Conservation (phyloP, 257 asterid species). For the Lycium barbarum region DNA sequence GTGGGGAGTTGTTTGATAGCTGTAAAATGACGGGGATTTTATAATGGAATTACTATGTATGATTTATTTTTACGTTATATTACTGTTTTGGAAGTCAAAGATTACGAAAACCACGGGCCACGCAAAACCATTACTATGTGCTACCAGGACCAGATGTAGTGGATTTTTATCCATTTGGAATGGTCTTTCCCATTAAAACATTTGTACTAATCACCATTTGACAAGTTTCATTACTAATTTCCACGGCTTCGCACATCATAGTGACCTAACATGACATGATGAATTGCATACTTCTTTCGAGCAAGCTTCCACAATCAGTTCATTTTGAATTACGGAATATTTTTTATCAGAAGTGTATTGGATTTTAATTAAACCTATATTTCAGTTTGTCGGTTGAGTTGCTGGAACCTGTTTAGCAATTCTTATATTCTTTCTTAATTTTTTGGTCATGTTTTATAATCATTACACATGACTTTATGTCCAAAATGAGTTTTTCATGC, state of each 20-base stretch:
- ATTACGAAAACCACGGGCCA: slow-evolving; percentile 40
- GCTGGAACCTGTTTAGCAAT: neutral
- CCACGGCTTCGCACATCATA: neutral
- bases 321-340: no score
- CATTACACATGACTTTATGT: neutral
- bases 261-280: neutral
- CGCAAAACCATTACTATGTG: slow-evolving; percentile 36
- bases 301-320: no score
- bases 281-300: neutral
- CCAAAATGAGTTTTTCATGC: neutral
- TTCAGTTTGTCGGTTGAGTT: neutral
- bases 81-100: slow-evolving; percentile 35
- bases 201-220: neutral
- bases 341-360: no score
- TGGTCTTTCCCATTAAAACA: neutral
- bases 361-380: neutral
- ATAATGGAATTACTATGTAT: neutral
- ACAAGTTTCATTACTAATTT: neutral
- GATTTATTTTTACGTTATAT: no score
- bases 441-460: neutral
- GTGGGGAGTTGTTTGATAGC: slow-evolving; percentile 12
- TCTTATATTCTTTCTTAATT: neutral
- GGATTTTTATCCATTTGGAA: slow-evolving; percentile 22
- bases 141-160: slow-evolving; percentile 10
- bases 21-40: neutral